Percentiles rank a stretch among this genome's conserved stretches.
Evolutionary conservation across 2,329 filamentous ascomycete genomes (phyloP).

Genomic region (Trichophyton benhamiae): DNA sequence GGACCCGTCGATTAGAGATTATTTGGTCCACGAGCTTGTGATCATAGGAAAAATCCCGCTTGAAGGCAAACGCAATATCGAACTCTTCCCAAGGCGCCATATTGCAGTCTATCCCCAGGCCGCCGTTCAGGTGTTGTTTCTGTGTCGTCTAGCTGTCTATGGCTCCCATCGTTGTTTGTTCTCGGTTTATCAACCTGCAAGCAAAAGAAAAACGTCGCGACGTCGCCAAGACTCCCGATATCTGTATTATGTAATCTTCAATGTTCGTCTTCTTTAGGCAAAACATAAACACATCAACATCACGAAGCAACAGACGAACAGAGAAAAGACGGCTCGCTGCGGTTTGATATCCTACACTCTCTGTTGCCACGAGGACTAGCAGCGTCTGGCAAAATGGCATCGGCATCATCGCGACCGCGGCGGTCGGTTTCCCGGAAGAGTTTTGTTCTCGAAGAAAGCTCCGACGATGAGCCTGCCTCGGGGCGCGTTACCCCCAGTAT

Average conservation of each 20-base stretch:
- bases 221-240: conserved; percentile 5
- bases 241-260: conserved; percentile 5
- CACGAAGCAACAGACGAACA: background rate
- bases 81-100: conserved; percentile 49
- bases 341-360: background rate
- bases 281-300: conserved; percentile 14
- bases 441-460: conserved; percentile 62
- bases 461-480: conserved; percentile 49
- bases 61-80: conserved; percentile 53
- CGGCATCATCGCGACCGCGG: conserved; percentile 38
- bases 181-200: background rate
- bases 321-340: background rate
- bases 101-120: conserved; percentile 4
- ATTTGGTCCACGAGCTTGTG: conserved; percentile 51
- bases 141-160: background rate
- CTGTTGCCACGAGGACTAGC: background rate
- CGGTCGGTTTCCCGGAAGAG: conserved; percentile 54
- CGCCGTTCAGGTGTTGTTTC: background rate
- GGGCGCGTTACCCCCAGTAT: conserved; percentile 36
- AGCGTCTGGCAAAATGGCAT: conserved; percentile 23
- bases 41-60: conserved; percentile 50
- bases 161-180: background rate
- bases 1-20: conserved; percentile 51
- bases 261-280: conserved; percentile 9
- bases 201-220: conserved; percentile 1